Evolutionary conservation across 2,329 filamentous ascomycete species (phyloP), one percentile per base, ranked within the genome.

Genomic region (Pseudogymnoascus sp.): DNA sequence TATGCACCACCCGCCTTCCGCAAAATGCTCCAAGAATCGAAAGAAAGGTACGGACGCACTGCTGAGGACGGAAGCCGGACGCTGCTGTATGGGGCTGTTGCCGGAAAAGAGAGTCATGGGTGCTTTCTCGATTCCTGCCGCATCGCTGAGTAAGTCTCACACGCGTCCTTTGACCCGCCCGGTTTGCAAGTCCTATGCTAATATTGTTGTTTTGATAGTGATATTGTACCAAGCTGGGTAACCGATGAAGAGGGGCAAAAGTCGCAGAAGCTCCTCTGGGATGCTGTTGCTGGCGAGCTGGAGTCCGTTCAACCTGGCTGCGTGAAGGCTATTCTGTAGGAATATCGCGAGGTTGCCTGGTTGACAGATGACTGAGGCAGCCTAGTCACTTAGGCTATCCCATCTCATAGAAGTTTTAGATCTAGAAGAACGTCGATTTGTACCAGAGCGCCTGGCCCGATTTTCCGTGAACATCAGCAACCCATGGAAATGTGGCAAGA

Each of bases 51-150:
- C 18, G 68, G 68, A 3, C 65, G 73, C 21, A 72, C 69, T 1
- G 65, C 72, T 0, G 73, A 75, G 61, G 69, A 67, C 18, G 73
- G 72, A 25, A 70, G 71, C 25, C 66, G 73, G 5, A 74, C 72
- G 1, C 62, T 75, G 18, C 60, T 75, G 8, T 64, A 70, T 67
- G 73, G 65, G n/a, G 68, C 68, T 12, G 66, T 67, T 21, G 72
- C 63, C 2, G 72, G 69, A 6, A 61, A 66, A 11, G 69, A 72
- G 28, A 70, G 67, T 6, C 73, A 75, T 63, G 72, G 72, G 12
- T 5, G 59, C 18, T 68, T 65, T 61, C 49, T 69, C 43, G 43
- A 61, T 36, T 62, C 64, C 42, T 67, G 68, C 34, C 63, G 66
- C 21, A 36, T 67, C 34, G 62, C 46, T 25, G 66, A 67, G 64